Evolutionary conservation across 1,284 basidiomycete species (phyloP).

Genomic region (Boletus semigastroideus): DNA sequence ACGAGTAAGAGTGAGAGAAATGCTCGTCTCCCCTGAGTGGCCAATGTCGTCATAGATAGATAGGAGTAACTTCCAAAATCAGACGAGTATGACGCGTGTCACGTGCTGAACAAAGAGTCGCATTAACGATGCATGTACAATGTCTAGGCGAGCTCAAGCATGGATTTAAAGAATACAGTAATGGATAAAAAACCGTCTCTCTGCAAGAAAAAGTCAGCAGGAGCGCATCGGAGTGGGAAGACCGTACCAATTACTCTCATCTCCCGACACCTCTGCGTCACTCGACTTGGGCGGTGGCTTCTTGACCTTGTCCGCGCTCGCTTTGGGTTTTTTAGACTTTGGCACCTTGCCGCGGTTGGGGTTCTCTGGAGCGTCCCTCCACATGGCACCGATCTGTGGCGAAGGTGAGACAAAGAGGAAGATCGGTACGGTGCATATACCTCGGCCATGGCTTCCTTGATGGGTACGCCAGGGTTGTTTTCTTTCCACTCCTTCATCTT

Average conservation of each 20-base stretch:
- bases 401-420: constrained; percentile 11
- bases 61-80: constrained; percentile 16
- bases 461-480: constrained; percentile 46
- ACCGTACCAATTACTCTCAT: constrained; percentile 24
- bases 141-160: not conserved
- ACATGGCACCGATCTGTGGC: constrained; percentile 49
- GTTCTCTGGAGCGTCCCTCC: constrained; percentile 58
- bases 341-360: constrained; percentile 54
- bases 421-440: constrained; percentile 33
- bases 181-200: constrained; percentile 11
- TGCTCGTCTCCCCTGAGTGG: no score
- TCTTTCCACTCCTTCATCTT: constrained; percentile 55
- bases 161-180: constrained; percentile 15
- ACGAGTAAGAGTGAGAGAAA: not conserved
- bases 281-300: constrained; percentile 23
- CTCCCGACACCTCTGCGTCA: constrained; percentile 25
- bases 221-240: not conserved
- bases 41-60: constrained; percentile 20
- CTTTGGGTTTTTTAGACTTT: constrained; percentile 42
- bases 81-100: constrained; percentile 9
- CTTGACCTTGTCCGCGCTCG: constrained; percentile 26
- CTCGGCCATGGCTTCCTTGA: constrained; percentile 53
- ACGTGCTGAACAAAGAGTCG: constrained; percentile 11
- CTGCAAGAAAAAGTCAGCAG: not conserved
- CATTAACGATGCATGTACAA: constrained; percentile 4